phyloP scores from a whole-genome alignment of 208 protist species.

The Leishmania amazonensis region DNA sequence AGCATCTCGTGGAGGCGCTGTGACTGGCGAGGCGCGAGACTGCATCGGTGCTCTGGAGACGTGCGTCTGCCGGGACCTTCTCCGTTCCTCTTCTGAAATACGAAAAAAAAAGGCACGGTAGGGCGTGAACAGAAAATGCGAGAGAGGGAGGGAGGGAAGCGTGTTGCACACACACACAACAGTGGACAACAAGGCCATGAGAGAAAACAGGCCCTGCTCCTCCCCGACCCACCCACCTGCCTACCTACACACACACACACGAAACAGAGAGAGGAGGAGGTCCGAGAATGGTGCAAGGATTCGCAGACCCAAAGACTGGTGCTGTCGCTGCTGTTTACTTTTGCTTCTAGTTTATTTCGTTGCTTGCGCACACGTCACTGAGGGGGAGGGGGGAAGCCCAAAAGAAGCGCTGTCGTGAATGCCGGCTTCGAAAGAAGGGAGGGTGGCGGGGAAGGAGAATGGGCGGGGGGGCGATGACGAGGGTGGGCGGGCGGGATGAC shows the following conservation, averaged over 20 bases:
- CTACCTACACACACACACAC: neutral
- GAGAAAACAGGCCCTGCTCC: too few relatives aligned
- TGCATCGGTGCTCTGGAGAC: neutral
- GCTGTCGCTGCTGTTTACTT: neutral
- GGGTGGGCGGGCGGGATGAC: neutral
- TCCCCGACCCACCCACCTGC: neutral
- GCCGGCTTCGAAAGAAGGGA: neutral
- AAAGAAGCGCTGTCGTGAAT: neutral
- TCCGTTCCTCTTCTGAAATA: neutral
- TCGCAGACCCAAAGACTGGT: neutral
- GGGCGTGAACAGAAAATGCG: neutral
- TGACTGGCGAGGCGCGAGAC: neutral
- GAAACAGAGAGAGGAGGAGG: neutral
- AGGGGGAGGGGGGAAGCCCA: neutral
- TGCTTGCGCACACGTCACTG: neutral
- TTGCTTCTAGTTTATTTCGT: neutral
- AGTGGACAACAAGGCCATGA: neutral
- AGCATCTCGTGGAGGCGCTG: neutral
- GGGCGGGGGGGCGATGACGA: neutral
- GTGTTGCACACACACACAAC: neutral
- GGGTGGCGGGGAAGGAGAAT: neutral
- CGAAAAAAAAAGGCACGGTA: neutral
- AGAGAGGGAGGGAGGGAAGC: neutral
- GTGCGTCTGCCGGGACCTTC: too few relatives aligned
- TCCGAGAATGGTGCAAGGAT: neutral